A percentile compares a stretch with the other conserved stretches of the same genome.
Conservation (phyloP, 768 basidiomycete genomes). For the Austroboletus festivus region DNA sequence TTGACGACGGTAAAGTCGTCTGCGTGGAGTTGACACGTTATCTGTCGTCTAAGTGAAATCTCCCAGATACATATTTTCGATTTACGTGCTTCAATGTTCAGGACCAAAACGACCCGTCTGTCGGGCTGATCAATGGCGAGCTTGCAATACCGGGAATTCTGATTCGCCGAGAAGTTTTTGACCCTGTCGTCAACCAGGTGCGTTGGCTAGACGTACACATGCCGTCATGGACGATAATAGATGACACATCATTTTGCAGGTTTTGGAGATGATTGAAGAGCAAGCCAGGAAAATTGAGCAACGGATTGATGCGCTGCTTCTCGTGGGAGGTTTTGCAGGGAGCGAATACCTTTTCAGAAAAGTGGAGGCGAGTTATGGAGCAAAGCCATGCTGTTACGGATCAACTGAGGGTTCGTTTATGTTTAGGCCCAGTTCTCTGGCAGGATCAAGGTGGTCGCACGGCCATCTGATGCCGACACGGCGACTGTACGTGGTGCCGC, state of each 20-base stretch:
- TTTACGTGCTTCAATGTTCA: conserved; percentile 90
- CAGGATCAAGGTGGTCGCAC: conserved; percentile 70
- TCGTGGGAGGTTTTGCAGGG: conserved; percentile 88
- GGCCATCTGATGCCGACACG: conserved; percentile 84
- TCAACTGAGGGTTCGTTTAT: conserved; percentile 12
- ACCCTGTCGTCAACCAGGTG: conserved; percentile 83
- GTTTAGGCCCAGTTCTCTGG: conserved; percentile 61
- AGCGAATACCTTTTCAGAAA: conserved; percentile 81
- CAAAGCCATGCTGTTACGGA: conserved; percentile 1
- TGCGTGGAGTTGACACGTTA: background rate
- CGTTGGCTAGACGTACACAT: conserved; percentile 23
- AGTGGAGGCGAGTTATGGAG: conserved; percentile 55
- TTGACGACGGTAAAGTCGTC: conserved; percentile 63
- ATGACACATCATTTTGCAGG: conserved; percentile 40
- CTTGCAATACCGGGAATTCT: conserved; percentile 78
- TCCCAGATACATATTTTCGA: conserved; percentile 74
- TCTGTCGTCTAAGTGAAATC: conserved; percentile 2
- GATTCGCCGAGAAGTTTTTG: conserved; percentile 80
- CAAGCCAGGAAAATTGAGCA: conserved; percentile 68
- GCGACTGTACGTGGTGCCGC: conserved; percentile 89
- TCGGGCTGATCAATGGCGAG: conserved; percentile 81
- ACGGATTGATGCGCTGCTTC: conserved; percentile 75
- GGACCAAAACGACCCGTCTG: conserved; percentile 74
- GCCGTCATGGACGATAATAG: conserved; percentile 2
- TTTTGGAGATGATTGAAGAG: conserved; percentile 73